Conservation (phyloP, 2,329 filamentous ascomycete genomes). For the Alternaria triticina region DNA sequence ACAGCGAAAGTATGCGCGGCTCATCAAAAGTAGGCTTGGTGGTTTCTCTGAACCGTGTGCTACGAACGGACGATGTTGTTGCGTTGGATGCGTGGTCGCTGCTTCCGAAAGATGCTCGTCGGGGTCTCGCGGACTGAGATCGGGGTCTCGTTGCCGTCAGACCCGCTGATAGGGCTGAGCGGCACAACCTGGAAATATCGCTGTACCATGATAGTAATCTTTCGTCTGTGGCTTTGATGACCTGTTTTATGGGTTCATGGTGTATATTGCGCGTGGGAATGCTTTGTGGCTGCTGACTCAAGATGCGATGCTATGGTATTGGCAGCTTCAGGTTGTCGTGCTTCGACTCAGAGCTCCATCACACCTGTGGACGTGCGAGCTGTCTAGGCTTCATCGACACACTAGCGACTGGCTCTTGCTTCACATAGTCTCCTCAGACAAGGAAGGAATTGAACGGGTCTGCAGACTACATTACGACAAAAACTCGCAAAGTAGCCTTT, state of each 20-base stretch:
- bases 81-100: background rate
- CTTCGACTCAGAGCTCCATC: background rate
- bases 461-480: too few species aligned
- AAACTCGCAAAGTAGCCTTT: too few species aligned
- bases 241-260: background rate
- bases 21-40: background rate
- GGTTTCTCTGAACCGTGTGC: background rate
- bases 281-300: background rate
- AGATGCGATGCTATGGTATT: background rate
- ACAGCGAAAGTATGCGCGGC: background rate
- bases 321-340: background rate
- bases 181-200: background rate
- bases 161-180: constrained; percentile 14
- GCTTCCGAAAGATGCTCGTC: constrained; percentile 26
- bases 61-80: background rate
- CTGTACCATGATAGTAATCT: background rate
- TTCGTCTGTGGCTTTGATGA: background rate
- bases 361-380: background rate
- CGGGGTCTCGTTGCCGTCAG: constrained; percentile 15
- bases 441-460: too few species aligned
- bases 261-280: background rate
- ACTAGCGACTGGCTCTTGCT: background rate
- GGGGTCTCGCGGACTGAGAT: constrained; percentile 8
- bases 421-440: background rate
- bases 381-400: background rate